These are phyloP conservation scores for Ciborinia camelliae DNA, from an alignment of 2,329 filamentous ascomycete genomes.

Conservation along the genomic window DNA sequence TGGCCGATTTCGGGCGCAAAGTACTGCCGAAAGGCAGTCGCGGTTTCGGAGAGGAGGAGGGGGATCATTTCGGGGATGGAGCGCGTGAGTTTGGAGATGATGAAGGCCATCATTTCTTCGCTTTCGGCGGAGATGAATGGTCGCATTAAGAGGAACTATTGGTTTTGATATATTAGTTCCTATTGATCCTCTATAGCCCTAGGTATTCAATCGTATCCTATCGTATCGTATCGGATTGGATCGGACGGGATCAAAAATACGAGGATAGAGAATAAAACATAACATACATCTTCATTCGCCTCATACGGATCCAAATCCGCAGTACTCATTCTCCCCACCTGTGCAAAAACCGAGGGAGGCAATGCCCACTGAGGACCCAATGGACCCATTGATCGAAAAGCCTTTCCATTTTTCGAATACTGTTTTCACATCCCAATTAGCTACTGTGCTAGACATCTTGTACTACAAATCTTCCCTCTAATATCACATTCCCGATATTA, in stretches of 20 bases:
- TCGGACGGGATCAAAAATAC: background rate
- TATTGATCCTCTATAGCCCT: background rate
- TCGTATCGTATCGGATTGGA: background rate
- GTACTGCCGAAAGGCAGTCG: background rate
- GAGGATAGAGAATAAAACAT: background rate
- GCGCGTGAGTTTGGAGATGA: constrained; percentile 2
- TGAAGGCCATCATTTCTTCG: constrained; percentile 6
- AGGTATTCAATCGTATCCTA: too few species aligned
- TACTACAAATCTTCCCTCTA: too few species aligned
- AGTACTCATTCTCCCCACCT: constrained; percentile 6
- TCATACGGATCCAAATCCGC: constrained; percentile 12
- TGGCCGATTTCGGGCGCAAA: background rate
- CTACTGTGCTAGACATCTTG: background rate
- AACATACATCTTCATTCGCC: constrained; percentile 15
- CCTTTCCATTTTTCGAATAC: constrained; percentile 16
- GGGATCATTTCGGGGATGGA: background rate
- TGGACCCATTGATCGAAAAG: constrained; percentile 5
- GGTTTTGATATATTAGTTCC: background rate
- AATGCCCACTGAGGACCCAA: constrained; percentile 10
- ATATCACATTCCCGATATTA: too few species aligned
- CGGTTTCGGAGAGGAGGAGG: background rate
- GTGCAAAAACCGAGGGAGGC: constrained; percentile 6
- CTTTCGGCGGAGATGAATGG: constrained; percentile 5
- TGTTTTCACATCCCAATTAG: background rate
- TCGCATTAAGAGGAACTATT: background rate